Conservation (phyloP, 2,329 filamentous ascomycete genomes). For the Aspergillus sojae region DNA sequence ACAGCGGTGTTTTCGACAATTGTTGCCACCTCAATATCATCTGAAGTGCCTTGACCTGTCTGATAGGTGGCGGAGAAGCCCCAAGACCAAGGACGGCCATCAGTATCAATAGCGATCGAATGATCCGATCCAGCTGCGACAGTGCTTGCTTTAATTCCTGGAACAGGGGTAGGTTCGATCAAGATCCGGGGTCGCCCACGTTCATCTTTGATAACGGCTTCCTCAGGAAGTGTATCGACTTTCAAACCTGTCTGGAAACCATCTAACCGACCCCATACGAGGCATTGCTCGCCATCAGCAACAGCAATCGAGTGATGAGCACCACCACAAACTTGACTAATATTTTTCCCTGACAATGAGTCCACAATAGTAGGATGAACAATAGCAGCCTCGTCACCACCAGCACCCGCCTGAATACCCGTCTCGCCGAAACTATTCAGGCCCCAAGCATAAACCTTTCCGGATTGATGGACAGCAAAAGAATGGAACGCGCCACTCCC, state of each 20-base stretch:
- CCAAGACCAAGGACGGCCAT: constrained; percentile 75
- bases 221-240: constrained; percentile 56
- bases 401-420: constrained; percentile 64
- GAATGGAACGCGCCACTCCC: constrained; percentile 78
- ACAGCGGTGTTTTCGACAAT: constrained; percentile 84
- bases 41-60: constrained; percentile 74
- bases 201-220: constrained; percentile 66
- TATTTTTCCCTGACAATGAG: constrained; percentile 63
- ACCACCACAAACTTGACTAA: constrained; percentile 71
- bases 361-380: constrained; percentile 70
- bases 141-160: constrained; percentile 59
- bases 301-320: constrained; percentile 72
- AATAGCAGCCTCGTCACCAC: constrained; percentile 71
- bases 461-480: constrained; percentile 71
- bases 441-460: constrained; percentile 78
- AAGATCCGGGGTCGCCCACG: constrained; percentile 70
- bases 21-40: constrained; percentile 77
- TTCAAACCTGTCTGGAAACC: constrained; percentile 64
- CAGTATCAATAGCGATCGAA: constrained; percentile 68
- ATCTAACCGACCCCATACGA: constrained; percentile 64
- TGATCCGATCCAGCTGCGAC: constrained; percentile 72
- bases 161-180: constrained; percentile 64
- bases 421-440: constrained; percentile 86
- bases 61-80: constrained; percentile 81
- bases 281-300: constrained; percentile 56